Conservation (phyloP, 108 stramenopile species). For the Pseudonitzschia multiseries region DNA sequence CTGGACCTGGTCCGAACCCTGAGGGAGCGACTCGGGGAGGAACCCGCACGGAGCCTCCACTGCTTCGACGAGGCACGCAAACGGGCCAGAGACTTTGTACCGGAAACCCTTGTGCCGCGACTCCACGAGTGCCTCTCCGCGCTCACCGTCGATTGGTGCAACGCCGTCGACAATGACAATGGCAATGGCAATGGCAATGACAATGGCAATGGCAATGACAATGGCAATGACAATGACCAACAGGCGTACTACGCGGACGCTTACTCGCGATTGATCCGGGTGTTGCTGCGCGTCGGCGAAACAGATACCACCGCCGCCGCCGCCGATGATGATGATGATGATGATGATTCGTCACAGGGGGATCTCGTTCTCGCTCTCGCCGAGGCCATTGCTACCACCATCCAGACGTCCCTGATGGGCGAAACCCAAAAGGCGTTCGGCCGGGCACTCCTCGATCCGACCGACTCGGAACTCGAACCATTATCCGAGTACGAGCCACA, state of each 20-base stretch:
- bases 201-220: neutral
- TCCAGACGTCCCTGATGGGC: slow-evolving; percentile 33
- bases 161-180: neutral
- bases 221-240: neutral
- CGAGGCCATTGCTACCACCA: slow-evolving; percentile 20
- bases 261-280: slow-evolving; percentile 24
- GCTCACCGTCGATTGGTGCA: slow-evolving; percentile 25
- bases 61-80: slow-evolving; percentile 30
- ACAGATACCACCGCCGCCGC: no score
- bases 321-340: neutral
- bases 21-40: neutral
- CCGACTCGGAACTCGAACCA: slow-evolving; percentile 30
- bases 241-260: slow-evolving; percentile 1
- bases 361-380: no score
- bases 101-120: slow-evolving; percentile 10
- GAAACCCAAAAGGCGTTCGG: slow-evolving; percentile 51
- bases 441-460: slow-evolving; percentile 46
- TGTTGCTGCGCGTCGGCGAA: neutral
- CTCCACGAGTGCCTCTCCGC: slow-evolving; percentile 26
- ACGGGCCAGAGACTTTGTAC: slow-evolving; percentile 6
- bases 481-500: slow-evolving; percentile 40
- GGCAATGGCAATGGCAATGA: neutral
- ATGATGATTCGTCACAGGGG: neutral
- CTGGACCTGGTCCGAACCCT: slow-evolving; percentile 4
- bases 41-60: slow-evolving; percentile 8